phyloP scores from a whole-genome alignment of 2,329 filamentous ascomycete species.

The Colletotrichum spaethianum region DNA sequence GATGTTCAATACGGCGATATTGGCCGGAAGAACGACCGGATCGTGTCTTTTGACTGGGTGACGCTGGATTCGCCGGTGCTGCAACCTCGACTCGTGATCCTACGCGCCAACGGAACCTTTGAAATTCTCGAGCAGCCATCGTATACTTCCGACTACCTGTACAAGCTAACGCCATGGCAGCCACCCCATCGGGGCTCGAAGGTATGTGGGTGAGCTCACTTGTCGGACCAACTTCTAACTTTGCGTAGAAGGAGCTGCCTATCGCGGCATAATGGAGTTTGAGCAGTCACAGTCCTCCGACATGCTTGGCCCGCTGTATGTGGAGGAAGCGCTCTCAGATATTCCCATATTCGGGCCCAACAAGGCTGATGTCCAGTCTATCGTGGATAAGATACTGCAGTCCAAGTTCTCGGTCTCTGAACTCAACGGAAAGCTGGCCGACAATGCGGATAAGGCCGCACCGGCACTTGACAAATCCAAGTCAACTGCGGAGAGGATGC shows the following conservation, averaged over 20 bases:
- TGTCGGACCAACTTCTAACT: constrained; percentile 45
- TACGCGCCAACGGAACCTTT: constrained; percentile 73
- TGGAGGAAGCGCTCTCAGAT: constrained; percentile 67
- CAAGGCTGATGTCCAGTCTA: constrained; percentile 58
- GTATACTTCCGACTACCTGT: constrained; percentile 69
- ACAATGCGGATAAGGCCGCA: constrained; percentile 46
- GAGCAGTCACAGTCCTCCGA: constrained; percentile 67
- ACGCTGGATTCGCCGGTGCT: constrained; percentile 69
- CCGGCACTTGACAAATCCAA: constrained; percentile 57
- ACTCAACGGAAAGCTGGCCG: constrained; percentile 19
- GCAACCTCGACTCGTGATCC: constrained; percentile 70
- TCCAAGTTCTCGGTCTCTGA: constrained; percentile 34
- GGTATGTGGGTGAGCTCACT: constrained; percentile 54
- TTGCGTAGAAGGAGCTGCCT: constrained; percentile 62
- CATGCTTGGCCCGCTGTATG: constrained; percentile 68
- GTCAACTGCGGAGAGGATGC: constrained; percentile 65
- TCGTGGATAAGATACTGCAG: constrained; percentile 45
- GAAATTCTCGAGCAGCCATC: constrained; percentile 75
- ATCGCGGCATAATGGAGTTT: constrained; percentile 71
- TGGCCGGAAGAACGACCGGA: constrained; percentile 69
- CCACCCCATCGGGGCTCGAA: constrained; percentile 69
- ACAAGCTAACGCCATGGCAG: constrained; percentile 73
- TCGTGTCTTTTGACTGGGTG: constrained; percentile 79
- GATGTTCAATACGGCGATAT: constrained; percentile 70
- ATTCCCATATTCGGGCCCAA: constrained; percentile 70